These are phyloP conservation scores for Alisma plantagoaquatica DNA, from an alignment of 106 monocot species.

Conservation along the genomic window DNA sequence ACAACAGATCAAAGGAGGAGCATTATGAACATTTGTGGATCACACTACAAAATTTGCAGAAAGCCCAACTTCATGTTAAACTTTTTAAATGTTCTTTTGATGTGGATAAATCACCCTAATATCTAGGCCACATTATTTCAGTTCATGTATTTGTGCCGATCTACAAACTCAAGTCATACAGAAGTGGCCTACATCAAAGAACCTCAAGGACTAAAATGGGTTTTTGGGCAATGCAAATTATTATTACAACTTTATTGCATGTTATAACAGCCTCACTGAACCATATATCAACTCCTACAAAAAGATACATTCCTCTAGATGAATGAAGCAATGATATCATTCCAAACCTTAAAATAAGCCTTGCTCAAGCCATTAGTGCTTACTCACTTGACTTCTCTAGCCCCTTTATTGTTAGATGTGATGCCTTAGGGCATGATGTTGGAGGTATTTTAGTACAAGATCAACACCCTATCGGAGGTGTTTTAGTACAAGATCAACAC, in stretches of 20 bases:
- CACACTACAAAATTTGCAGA: not conserved
- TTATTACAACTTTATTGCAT: not conserved
- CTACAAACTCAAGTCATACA: not conserved
- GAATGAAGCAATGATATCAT: not conserved
- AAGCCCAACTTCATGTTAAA: not conserved
- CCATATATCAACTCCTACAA: not conserved
- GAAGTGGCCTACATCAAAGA: not conserved
- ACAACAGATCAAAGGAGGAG: not conserved
- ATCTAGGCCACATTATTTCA: not conserved
- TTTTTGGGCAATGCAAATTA: slow-evolving; percentile 4
- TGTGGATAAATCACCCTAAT: no score
- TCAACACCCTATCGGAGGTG: no score
- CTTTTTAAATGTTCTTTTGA: not conserved
- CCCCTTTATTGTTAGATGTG: not conserved
- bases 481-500: not conserved
- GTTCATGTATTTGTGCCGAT: not conserved
- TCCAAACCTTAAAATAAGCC: not conserved
- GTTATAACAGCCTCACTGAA: not conserved
- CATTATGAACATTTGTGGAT: not conserved
- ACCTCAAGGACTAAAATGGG: not conserved
- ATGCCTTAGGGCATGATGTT: not conserved
- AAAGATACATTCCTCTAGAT: slow-evolving; percentile 1
- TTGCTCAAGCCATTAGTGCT: not conserved
- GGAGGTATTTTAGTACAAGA: not conserved
- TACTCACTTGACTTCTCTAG: not conserved